phyloP scores from a whole-genome alignment of 768 basidiomycete genomes.

The Pleurotus cornucopiae region DNA sequence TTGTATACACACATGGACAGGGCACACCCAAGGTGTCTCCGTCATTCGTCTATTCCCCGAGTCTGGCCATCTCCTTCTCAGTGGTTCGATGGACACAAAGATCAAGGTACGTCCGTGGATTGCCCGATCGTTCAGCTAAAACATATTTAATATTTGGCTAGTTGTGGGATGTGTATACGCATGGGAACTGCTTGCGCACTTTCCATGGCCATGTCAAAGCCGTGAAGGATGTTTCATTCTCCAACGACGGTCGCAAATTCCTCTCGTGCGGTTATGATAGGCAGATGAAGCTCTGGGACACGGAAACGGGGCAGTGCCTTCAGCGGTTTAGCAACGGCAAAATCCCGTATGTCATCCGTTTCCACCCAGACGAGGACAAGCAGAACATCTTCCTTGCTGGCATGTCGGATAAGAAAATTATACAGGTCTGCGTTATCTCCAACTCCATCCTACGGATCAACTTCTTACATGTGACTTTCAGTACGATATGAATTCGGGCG shows the following conservation, averaged over 20 bases:
- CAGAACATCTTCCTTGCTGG: constrained; percentile 95
- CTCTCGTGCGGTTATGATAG: constrained; percentile 93
- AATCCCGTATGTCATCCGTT: constrained; percentile 92
- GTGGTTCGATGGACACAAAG: constrained; percentile 97
- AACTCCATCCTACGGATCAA: not conserved
- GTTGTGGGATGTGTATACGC: constrained; percentile 98
- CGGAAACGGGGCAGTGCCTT: constrained; percentile 96
- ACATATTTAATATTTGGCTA: constrained; percentile 26
- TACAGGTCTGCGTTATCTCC: constrained; percentile 61
- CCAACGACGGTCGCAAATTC: constrained; percentile 87
- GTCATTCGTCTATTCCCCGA: constrained; percentile 89
- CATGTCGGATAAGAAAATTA: constrained; percentile 99
- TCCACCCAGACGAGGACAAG: constrained; percentile 95
- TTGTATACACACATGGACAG: constrained; percentile 97
- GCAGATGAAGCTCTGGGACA: constrained; percentile 99
- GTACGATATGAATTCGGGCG: constrained; percentile 95
- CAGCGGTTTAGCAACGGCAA: constrained; percentile 98
- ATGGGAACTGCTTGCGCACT: constrained; percentile 93
- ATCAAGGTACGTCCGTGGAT: constrained; percentile 65
- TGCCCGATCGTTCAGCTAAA: not conserved
- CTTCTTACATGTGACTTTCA: constrained; percentile 24
- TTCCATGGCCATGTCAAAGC: constrained; percentile 97
- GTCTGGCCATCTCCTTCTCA: constrained; percentile 89
- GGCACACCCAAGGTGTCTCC: constrained; percentile 95
- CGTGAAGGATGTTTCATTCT: constrained; percentile 94